Conservation (phyloP, 805 yeast genomes). For the Diddensiella santjacobensis region DNA sequence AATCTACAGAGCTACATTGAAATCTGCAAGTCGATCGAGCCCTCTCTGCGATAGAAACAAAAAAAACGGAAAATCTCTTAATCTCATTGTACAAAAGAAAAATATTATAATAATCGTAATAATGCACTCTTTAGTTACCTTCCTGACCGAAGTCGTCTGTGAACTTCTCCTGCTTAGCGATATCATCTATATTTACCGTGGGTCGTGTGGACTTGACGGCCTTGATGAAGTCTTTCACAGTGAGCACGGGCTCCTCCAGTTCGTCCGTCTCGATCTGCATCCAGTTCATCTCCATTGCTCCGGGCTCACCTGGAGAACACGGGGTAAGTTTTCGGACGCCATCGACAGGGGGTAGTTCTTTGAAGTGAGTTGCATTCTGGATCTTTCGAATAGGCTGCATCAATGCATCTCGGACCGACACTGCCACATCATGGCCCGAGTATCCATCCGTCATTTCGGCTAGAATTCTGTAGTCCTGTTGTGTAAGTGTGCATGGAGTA, state of each 20-base stretch:
- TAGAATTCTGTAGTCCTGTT: constrained; percentile 68
- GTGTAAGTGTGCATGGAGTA: constrained; percentile 75
- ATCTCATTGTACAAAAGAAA: constrained; percentile 1
- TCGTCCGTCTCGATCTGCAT: constrained; percentile 86
- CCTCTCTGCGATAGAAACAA: constrained; percentile 40
- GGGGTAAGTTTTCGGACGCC: constrained; percentile 60
- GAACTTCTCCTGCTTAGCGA: constrained; percentile 77
- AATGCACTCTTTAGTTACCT: constrained; percentile 67
- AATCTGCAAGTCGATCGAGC: constrained; percentile 54
- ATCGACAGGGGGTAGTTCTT: constrained; percentile 39
- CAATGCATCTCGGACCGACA: constrained; percentile 92
- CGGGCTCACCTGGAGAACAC: constrained; percentile 94
- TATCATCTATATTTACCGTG: constrained; percentile 84
- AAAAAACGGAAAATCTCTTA: neutral
- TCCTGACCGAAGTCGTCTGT: constrained; percentile 97
- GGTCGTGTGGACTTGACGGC: constrained; percentile 91
- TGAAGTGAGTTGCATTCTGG: constrained; percentile 93
- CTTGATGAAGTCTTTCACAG: constrained; percentile 87
- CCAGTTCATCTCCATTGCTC: constrained; percentile 90
- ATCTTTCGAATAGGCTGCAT: constrained; percentile 97
- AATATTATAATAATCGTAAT: neutral
- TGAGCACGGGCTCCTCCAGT: constrained; percentile 81
- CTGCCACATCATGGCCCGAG: constrained; percentile 96
- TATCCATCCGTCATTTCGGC: constrained; percentile 96
- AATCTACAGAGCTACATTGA: constrained; percentile 47